phyloP scores from a whole-genome alignment of 306 rosid species.

The apple (Malus domestica) region DNA sequence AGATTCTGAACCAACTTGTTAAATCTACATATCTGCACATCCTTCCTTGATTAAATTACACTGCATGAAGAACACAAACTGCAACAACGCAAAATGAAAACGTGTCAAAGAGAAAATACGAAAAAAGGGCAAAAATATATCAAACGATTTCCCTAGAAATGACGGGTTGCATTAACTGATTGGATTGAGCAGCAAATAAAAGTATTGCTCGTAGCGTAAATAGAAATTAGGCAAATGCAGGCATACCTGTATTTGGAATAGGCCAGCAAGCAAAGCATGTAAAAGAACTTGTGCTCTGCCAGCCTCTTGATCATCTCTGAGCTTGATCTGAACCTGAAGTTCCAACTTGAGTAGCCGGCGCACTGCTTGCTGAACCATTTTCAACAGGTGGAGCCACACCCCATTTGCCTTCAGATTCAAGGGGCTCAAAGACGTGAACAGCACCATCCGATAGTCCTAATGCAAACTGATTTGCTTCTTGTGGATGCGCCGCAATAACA shows the following conservation, averaged over 20 bases:
- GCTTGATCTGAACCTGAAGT: conserved; percentile 73
- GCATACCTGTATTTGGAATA: conserved; percentile 33
- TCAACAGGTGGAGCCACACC: conserved; percentile 75
- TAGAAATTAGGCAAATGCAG: conserved; percentile 6
- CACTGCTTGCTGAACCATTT: conserved; percentile 74
- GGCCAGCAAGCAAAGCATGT: conserved; percentile 57
- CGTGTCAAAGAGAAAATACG: background rate
- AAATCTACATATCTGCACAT: conserved; percentile 35
- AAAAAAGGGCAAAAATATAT: background rate
- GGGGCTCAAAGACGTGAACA: conserved; percentile 90
- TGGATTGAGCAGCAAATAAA: background rate
- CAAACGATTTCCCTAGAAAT: background rate
- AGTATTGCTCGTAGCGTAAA: background rate
- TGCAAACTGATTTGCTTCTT: conserved; percentile 87
- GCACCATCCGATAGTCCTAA: conserved; percentile 88
- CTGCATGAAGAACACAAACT: conserved; percentile 37
- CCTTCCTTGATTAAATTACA: conserved; percentile 34
- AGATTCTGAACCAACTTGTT: conserved; percentile 27
- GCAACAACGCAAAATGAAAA: conserved; percentile 13
- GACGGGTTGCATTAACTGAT: no score
- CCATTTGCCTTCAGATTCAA: conserved; percentile 92
- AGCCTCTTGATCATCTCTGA: conserved; percentile 56
- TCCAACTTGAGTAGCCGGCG: conserved; percentile 60
- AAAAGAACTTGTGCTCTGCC: conserved; percentile 69
- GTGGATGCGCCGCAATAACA: conserved; percentile 91